Percentiles rank a stretch among this genome's conserved stretches.
These are phyloP conservation scores for Hypericum perforatum DNA, from an alignment of 345 rosid genomes.

Conservation along the genomic window DNA sequence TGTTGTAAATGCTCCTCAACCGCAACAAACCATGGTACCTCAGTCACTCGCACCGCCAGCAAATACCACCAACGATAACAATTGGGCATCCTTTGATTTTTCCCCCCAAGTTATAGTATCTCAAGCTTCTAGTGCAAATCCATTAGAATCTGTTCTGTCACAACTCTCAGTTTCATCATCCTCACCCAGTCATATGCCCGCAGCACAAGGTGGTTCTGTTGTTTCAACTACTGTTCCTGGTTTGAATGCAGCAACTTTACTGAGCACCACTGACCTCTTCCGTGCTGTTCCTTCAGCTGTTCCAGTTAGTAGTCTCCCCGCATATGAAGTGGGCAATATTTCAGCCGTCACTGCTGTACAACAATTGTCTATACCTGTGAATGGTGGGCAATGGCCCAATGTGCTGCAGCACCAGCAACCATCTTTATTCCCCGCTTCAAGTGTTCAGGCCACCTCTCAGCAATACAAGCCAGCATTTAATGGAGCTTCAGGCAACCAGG, in stretches of 20 bases:
- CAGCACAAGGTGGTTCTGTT: constrained; percentile 18
- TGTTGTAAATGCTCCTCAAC: constrained; percentile 29
- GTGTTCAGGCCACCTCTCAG: constrained; percentile 32
- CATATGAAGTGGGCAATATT: constrained; percentile 24
- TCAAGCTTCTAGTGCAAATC: constrained; percentile 43
- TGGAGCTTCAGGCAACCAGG: constrained; percentile 60
- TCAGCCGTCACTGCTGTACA: constrained; percentile 23
- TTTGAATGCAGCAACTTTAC: constrained; percentile 19
- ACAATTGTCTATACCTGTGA: constrained; percentile 19
- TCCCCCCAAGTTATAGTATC: constrained; percentile 35
- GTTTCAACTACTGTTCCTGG: constrained; percentile 16
- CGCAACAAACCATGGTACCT: constrained; percentile 26
- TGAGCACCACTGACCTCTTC: constrained; percentile 13
- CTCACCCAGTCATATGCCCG: constrained; percentile 35
- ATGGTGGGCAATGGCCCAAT: constrained; percentile 28
- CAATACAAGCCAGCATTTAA: constrained; percentile 30
- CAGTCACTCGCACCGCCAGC: constrained; percentile 35
- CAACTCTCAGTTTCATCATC: constrained; percentile 51
- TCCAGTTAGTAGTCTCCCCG: constrained; percentile 20
- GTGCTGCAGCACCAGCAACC: constrained; percentile 38
- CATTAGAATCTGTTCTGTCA: constrained; percentile 72
- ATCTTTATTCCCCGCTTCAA: constrained; percentile 32
- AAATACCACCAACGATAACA: constrained; percentile 36
- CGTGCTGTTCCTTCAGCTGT: constrained; percentile 13
- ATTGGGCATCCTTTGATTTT: constrained; percentile 74